Conservation (phyloP, 192 early-diverging fungal species). For the Coemansia furcata region DNA sequence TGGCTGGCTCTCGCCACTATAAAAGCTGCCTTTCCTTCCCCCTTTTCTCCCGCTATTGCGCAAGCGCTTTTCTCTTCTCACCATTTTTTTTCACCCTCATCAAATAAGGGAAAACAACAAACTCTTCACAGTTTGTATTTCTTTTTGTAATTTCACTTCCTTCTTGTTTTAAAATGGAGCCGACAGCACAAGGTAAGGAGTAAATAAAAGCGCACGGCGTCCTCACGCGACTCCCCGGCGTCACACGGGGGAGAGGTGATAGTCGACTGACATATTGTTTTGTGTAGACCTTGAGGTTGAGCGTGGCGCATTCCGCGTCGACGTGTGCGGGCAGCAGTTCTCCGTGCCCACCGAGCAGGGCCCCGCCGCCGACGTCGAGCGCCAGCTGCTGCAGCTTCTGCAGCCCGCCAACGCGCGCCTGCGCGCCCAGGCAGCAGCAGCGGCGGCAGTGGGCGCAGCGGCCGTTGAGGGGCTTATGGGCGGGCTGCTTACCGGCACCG, state of each 20-base stretch:
- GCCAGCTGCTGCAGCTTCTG: slow-evolving; percentile 8
- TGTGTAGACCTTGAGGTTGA: slow-evolving; percentile 9
- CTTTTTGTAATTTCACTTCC: not conserved
- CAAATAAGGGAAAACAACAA: not conserved
- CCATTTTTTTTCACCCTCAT: not conserved
- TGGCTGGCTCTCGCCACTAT: not conserved
- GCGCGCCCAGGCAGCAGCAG: slow-evolving; percentile 10
- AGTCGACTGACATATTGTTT: not conserved
- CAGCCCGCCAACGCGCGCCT: slow-evolving; percentile 16
- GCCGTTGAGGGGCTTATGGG: slow-evolving; percentile 18
- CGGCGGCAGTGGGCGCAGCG: slow-evolving; percentile 7
- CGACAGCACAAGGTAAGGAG: not conserved
- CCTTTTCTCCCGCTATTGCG: not conserved
- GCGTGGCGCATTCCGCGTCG: slow-evolving; percentile 42
- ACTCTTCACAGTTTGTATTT: not conserved
- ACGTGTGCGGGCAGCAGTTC: slow-evolving; percentile 45
- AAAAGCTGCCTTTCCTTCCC: not conserved
- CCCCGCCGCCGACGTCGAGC: slow-evolving; percentile 11
- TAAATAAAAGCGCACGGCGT: not conserved
- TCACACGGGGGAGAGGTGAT: not conserved
- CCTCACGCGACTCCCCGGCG: not conserved
- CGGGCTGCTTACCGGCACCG: not conserved
- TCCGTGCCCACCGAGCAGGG: slow-evolving; percentile 36
- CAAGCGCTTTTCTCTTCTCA: not conserved
- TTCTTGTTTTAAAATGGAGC: not conserved